Base-by-base conservation (phyloP, 345 rosid species). In the Brassica nigra region DNA sequence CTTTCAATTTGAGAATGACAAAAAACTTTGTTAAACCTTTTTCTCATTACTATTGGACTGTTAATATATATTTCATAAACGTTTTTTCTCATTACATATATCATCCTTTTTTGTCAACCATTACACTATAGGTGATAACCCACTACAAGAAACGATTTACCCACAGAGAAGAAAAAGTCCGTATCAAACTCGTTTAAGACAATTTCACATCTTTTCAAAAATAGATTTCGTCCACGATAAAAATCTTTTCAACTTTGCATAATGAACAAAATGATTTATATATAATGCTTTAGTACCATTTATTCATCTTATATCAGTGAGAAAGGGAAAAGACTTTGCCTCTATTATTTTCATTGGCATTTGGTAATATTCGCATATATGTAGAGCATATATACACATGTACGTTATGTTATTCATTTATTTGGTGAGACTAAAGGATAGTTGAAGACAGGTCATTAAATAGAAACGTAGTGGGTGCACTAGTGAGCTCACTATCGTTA, bases 401-500 rank as follows among this genome's bases (percentile, higher is more conserved):
- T 54, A 54, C 57, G 57, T 52, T 52, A 34, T 57, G 62, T 15
- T 18, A 58, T 52, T 52, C 57, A 52, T n/a, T 52, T 52, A 52
- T 64, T 70, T 55, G 73, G 80, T 75, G 79, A 80, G 79, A 64
- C 62, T 61, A 47, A n/a, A 5, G 62, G 72, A 75, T 63, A 80
- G 79, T 80, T 75, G 83, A 70, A 62, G 71, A 80, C 83, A 80
- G 76, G 72, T 75, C 83, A 80, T 10, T 68, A 18, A 54, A 37
- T 80, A 70, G 39, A 75, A 80, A 75, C 72, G 39, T 80, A 70
- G 83, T 80, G 83, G 83, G 83, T 80, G 83, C 42, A 70, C 72
- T 5, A 81, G 62, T 86, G 91, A 87, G 76, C 84, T 86, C 88
- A 79, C 78, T 76, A 76, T 81, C 87, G 63, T 71, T 71, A 71